Base-by-base conservation (phyloP, 495 filamentous ascomycete genomes). In the Margaritispora aquatica region DNA sequence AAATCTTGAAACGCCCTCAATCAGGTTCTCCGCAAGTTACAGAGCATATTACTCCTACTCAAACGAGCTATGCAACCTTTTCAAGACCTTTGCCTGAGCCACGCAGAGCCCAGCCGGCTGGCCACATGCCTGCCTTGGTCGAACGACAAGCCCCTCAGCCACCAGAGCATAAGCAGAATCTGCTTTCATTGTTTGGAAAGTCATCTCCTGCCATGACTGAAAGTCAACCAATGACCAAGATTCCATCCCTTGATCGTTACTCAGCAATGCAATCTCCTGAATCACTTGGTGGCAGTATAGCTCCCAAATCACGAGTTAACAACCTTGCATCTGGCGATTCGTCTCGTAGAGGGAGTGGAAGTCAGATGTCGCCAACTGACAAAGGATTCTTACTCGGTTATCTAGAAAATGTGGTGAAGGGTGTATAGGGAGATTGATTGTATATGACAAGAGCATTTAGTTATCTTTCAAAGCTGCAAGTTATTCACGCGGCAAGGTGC, bases 341-440 rank as follows among this genome's bases (percentile, higher is more conserved):
- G 21, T 74, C 78, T 26, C 70, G 78, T 24, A 72, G 74, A 34
- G 77, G 75, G 17, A 77, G 72, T 34, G 73, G 75, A 47, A 74
- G 75, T 34, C 74, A 85, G 22, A 80, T 85, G n/a, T 87, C 84
- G 2, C 80, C 84, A 1, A 83, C 78, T 9, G 84, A 95, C 63
- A 85, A 86, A 65, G 81, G 80, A n/a, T 95, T 95, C 63, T 73
- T 95, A 64, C 73, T 94, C 51, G 86, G 84, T 9, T 95, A 90
- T 71, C 70, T 96, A 67, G 79, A 84, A 62, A 78, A 77, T 55
- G 79, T 87, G 49, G 82, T 80, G 11, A 63, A 60, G 17, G 55
- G 55, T 38, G 38, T 44, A 10, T 44, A 44, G 29, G 29, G 13
- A 44, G 7, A 44, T n/a, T 44, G 7, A 3, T 3, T 44, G 38